phyloP scores from a whole-genome alignment of 73 alveolate species.

The Urostyla sp. region DNA sequence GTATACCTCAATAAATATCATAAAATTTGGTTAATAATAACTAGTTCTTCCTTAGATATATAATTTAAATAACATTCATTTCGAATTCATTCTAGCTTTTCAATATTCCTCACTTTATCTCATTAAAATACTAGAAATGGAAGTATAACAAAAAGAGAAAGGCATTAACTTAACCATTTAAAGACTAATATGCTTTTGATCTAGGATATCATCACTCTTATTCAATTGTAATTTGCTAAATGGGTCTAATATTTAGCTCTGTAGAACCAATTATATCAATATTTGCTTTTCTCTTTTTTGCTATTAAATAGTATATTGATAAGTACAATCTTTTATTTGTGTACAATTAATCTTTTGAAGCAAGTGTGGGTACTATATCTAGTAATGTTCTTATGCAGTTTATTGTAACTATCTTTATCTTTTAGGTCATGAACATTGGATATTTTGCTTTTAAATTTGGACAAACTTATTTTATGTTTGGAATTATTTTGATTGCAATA shows the following conservation, averaged over 20 bases:
- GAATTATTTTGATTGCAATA: slow-evolving; percentile 24
- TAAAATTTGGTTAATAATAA: slow-evolving; percentile 37
- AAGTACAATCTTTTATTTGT: slow-evolving; percentile 37
- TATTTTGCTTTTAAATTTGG: slow-evolving; percentile 51
- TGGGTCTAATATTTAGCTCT: slow-evolving; percentile 29
- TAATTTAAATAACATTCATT: slow-evolving; percentile 23
- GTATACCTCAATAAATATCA: background rate
- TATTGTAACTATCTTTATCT: slow-evolving; percentile 31
- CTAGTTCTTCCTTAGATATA: slow-evolving; percentile 23
- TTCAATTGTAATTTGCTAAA: slow-evolving; percentile 20
- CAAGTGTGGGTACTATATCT: slow-evolving; percentile 12
- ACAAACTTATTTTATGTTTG: slow-evolving; percentile 25
- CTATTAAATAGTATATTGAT: slow-evolving; percentile 38
- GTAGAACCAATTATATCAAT: slow-evolving; percentile 19
- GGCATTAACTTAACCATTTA: slow-evolving; percentile 16
- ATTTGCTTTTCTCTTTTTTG: slow-evolving; percentile 28
- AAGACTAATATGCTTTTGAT: slow-evolving; percentile 39
- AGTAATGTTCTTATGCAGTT: slow-evolving; percentile 28
- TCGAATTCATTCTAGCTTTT: slow-evolving; percentile 23
- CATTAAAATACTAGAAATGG: background rate
- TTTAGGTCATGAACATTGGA: slow-evolving; percentile 21
- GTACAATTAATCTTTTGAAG: slow-evolving; percentile 42
- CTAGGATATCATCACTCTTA: slow-evolving; percentile 45
- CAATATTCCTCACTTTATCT: slow-evolving; percentile 43
- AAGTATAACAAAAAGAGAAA: slow-evolving; percentile 10